A percentile compares a stretch with the other conserved stretches of the same genome.
These are phyloP conservation scores for Penicillium brasilianum DNA, from an alignment of 2,329 filamentous ascomycete genomes.

Conservation along the genomic window DNA sequence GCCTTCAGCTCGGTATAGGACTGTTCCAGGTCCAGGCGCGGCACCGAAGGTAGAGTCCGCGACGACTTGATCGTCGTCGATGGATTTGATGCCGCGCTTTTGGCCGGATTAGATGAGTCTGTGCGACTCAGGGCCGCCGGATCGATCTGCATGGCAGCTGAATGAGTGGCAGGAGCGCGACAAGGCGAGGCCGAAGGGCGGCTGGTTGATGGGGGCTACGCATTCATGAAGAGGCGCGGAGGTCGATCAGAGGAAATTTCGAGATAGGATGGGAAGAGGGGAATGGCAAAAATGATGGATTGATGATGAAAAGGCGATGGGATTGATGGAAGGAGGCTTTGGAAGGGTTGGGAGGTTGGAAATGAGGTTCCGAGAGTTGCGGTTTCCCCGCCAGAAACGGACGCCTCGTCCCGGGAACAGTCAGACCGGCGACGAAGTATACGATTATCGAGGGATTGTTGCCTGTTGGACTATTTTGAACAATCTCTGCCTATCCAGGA, in stretches of 20 bases:
- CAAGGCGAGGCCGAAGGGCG: conserved; percentile 49
- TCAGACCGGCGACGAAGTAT: conserved; percentile 2
- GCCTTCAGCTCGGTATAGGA: conserved; percentile 66
- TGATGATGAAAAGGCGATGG: conserved; percentile 33
- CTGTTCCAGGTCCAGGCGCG: conserved; percentile 67
- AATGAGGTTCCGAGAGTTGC: conserved; percentile 32
- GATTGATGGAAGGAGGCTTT: conserved; percentile 26
- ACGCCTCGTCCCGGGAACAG: conserved; percentile 21
- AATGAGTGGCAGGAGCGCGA: conserved; percentile 40
- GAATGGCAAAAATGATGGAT: conserved; percentile 15
- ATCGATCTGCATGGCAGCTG: conserved; percentile 51
- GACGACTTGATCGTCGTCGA: conserved; percentile 53
- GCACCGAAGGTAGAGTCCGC: conserved; percentile 58
- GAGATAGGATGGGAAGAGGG: conserved; percentile 20
- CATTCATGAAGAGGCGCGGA: conserved; percentile 44
- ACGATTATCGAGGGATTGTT: not conserved
- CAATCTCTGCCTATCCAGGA: not conserved
- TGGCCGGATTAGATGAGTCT: conserved; percentile 46
- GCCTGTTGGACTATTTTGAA: too few species aligned
- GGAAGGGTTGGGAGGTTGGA: conserved; percentile 35
- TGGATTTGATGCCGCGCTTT: conserved; percentile 36
- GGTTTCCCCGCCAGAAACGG: conserved; percentile 37
- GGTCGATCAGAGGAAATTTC: conserved; percentile 15
- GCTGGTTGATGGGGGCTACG: conserved; percentile 38
- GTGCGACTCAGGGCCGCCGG: conserved; percentile 51